Percentiles rank a stretch among this genome's conserved stretches.
Conservation (phyloP, 1,284 basidiomycete genomes). For the Baeospora myosura region DNA sequence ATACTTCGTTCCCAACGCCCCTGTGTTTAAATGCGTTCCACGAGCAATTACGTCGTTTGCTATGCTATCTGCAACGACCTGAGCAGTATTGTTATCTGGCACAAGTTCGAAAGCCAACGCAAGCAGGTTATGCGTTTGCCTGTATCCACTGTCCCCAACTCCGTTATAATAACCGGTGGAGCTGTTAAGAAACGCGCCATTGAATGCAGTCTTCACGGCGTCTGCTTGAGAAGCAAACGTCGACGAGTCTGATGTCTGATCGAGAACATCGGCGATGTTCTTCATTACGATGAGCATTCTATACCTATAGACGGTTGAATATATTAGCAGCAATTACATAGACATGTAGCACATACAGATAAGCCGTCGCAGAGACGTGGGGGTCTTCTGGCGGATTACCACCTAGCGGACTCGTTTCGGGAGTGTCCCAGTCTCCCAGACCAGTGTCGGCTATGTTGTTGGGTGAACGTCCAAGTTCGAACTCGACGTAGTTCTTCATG, state of each 20-base stretch:
- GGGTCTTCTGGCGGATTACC: conserved; percentile 23
- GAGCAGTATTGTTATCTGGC: conserved; percentile 13
- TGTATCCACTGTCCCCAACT: conserved; percentile 20
- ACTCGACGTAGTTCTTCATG: conserved; percentile 22
- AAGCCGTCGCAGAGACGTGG: conserved; percentile 22
- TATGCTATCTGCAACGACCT: conserved; percentile 20
- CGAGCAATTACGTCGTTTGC: conserved; percentile 16
- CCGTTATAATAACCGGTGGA: conserved; percentile 18
- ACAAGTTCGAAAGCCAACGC: conserved; percentile 20
- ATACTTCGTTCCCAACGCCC: conserved; percentile 22
- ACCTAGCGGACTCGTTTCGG: conserved; percentile 20
- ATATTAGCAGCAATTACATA: background rate
- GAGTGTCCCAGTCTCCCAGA: background rate
- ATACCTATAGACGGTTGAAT: conserved; percentile 12
- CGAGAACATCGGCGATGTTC: conserved; percentile 18
- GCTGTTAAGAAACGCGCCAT: conserved; percentile 18
- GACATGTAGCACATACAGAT: conserved; percentile 14
- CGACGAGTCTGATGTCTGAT: conserved; percentile 17
- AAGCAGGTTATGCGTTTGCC: conserved; percentile 24
- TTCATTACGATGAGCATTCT: conserved; percentile 21
- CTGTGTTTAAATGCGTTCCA: conserved; percentile 23
- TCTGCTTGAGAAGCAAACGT: conserved; percentile 19
- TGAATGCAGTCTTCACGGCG: conserved; percentile 21
- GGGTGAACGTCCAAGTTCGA: conserved; percentile 22
- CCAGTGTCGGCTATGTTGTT: conserved; percentile 19